Percentiles rank a stretch among this genome's conserved stretches.
Conservation (phyloP, 495 filamentous ascomycete genomes). For the Glarea lozoyensis region DNA sequence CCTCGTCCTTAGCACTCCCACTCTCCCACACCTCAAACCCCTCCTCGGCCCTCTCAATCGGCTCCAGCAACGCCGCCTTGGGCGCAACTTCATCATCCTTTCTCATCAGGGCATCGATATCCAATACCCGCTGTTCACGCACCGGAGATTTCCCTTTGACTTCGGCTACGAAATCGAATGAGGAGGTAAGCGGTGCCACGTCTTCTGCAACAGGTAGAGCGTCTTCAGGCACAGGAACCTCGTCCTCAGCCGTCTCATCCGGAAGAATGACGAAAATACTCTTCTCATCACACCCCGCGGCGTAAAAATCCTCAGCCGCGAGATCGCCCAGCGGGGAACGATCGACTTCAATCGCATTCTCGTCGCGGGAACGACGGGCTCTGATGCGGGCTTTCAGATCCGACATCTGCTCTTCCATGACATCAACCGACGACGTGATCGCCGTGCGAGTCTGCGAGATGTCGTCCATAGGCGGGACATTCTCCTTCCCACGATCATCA, state of each 20-base stretch:
- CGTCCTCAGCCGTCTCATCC: slow-evolving; percentile 1
- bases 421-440: slow-evolving; percentile 14
- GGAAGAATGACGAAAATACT: slow-evolving; percentile 8
- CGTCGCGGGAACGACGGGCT: slow-evolving; percentile 6
- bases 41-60: slow-evolving; percentile 42
- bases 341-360: slow-evolving; percentile 35
- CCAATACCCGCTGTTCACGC: slow-evolving; percentile 20
- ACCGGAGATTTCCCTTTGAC: slow-evolving; percentile 24
- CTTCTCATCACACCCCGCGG: slow-evolving; percentile 35
- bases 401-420: slow-evolving; percentile 28
- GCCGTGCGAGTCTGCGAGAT: slow-evolving; percentile 35
- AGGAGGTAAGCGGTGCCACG: too few relatives aligned
- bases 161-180: slow-evolving; percentile 26
- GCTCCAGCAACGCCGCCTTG: slow-evolving; percentile 36
- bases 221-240: slow-evolving; percentile 4
- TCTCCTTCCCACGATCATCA: slow-evolving; percentile 76
- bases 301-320: slow-evolving; percentile 63
- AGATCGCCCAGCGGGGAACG: slow-evolving; percentile 67
- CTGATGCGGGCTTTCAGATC: slow-evolving; percentile 21
- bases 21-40: slow-evolving; percentile 60
- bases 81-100: slow-evolving; percentile 27
- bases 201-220: too few relatives aligned
- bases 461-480: slow-evolving; percentile 67
- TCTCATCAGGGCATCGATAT: slow-evolving; percentile 39
- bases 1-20: slow-evolving; percentile 38